A percentile compares a stretch with the other conserved stretches of the same genome.
phyloP scores from a whole-genome alignment of 441 rosid genomes.

The Syzygium malaccense region DNA sequence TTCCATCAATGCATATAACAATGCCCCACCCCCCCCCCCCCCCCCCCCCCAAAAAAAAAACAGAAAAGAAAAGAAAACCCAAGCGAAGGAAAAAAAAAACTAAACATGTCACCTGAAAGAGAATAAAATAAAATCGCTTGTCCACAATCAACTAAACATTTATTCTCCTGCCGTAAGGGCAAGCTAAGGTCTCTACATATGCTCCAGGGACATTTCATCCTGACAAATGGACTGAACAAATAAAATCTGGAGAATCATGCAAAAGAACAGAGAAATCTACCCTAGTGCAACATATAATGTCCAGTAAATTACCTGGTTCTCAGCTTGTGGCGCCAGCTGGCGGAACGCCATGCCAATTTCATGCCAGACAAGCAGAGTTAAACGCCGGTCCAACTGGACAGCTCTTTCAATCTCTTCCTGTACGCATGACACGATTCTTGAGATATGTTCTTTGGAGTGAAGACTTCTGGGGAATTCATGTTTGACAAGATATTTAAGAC shows the following conservation, averaged over 20 bases:
- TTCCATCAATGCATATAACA: background rate
- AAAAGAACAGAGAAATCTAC: background rate
- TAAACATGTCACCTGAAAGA: background rate
- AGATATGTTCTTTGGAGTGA: slow-evolving; percentile 83
- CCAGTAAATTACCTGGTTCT: slow-evolving; percentile 64
- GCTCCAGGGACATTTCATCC: background rate
- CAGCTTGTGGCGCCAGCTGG: slow-evolving; percentile 79
- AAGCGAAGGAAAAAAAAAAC: accelerated
- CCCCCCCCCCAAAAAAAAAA: no score
- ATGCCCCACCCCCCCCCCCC: background rate
- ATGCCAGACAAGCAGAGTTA: slow-evolving; percentile 86
- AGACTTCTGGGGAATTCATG: slow-evolving; percentile 72
- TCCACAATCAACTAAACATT: background rate
- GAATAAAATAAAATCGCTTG: background rate
- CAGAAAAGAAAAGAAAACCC: background rate
- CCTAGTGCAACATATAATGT: background rate
- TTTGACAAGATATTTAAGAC: slow-evolving; percentile 84
- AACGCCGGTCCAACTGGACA: slow-evolving; percentile 78
- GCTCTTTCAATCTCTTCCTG: slow-evolving; percentile 83
- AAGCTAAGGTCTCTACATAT: background rate
- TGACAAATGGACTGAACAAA: background rate
- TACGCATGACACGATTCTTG: slow-evolving; percentile 67
- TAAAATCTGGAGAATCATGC: background rate
- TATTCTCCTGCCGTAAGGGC: background rate
- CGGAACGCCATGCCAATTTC: slow-evolving; percentile 81